Evolutionary conservation across 129 eudicot genomes (phyloP).

Genomic region (Mikania micrantha): DNA sequence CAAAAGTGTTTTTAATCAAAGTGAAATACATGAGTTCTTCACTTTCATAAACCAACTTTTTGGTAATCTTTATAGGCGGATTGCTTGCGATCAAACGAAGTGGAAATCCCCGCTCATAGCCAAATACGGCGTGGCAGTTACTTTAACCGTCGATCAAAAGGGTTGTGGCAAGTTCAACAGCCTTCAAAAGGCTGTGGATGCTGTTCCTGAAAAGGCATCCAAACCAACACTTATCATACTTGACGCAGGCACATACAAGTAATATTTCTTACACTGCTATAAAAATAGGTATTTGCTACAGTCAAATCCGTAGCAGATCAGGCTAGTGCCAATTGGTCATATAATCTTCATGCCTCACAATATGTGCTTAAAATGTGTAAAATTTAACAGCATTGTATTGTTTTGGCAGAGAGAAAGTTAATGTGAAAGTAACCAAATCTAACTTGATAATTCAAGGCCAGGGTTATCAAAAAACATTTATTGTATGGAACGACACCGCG

Average conservation of each 20-base stretch:
- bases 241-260: conserved; percentile 76
- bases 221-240: conserved; percentile 54
- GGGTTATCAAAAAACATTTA: conserved; percentile 53
- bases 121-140: conserved; percentile 39
- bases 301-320: not conserved
- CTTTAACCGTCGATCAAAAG: conserved; percentile 47
- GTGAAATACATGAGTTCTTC: conserved; percentile 21
- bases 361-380: not conserved
- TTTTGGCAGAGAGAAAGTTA: conserved; percentile 72
- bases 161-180: conserved; percentile 75
- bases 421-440: conserved; percentile 40
- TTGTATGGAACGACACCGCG: conserved; percentile 77
- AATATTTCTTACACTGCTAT: not conserved
- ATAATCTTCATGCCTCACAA: not conserved
- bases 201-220: conserved; percentile 44
- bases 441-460: conserved; percentile 75
- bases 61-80: conserved; percentile 9
- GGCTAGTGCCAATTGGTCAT: not conserved
- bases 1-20: conserved; percentile 22
- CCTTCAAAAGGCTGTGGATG: conserved; percentile 71
- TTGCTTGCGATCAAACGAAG: conserved; percentile 28
- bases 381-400: conserved; percentile 1
- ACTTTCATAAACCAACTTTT: not conserved
- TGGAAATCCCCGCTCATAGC: conserved; percentile 63
- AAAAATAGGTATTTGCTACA: not conserved